Conservation (phyloP, 192 early-diverging fungal species). For the Allomyces javanicus region DNA sequence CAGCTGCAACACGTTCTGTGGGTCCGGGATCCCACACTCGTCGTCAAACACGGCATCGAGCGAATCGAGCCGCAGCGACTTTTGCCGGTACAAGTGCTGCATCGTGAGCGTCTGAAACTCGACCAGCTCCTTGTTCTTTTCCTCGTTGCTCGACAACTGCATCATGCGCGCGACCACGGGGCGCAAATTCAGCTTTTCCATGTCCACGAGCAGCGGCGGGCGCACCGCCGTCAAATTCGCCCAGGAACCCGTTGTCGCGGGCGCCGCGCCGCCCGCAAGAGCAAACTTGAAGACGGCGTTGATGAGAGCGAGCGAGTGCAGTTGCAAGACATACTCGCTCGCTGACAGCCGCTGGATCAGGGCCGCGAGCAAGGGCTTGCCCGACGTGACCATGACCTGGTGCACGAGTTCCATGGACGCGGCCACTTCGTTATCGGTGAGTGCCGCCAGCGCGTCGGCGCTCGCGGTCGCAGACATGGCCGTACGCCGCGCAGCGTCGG, state of each 20-base stretch:
- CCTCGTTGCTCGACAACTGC: constrained; percentile 18
- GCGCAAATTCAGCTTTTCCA: constrained; percentile 28
- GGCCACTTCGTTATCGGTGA: too few species aligned
- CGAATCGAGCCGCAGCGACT: too few species aligned
- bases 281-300: constrained; percentile 30
- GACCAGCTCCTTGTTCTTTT: constrained; percentile 32
- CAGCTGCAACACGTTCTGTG: too few species aligned
- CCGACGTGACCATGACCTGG: neutral
- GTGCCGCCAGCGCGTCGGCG: too few species aligned
- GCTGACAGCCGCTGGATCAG: constrained; percentile 36
- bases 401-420: neutral
- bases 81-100: constrained; percentile 22
- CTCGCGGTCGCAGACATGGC: too few species aligned
- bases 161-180: constrained; percentile 25
- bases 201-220: neutral
- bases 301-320: constrained; percentile 39
- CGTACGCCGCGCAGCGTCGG: too few species aligned
- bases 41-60: too few species aligned
- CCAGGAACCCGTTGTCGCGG: neutral
- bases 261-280: neutral
- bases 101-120: constrained; percentile 46
- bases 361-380: constrained; percentile 14
- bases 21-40: too few species aligned
- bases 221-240: neutral
- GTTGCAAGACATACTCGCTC: constrained; percentile 38